Evolutionary conservation across 257 asterid species (phyloP).

Genomic region (Cynanchum wilfordii): DNA sequence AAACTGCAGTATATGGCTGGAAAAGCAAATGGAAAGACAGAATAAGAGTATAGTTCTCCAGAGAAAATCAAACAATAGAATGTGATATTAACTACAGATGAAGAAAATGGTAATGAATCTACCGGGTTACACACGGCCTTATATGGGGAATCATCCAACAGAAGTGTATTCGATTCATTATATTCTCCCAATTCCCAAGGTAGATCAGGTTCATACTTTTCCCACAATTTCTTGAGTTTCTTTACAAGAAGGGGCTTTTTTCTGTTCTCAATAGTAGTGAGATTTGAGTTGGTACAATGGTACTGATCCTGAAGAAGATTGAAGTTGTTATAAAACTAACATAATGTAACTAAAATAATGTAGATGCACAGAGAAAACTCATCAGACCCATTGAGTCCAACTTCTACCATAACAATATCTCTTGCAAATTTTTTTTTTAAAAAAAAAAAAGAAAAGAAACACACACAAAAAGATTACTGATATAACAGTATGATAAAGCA

Average conservation of each 20-base stretch:
- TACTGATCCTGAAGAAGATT: constrained; percentile 63
- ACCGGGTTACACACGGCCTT: constrained; percentile 82
- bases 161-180: constrained; percentile 72
- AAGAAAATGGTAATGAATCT: constrained; percentile 26
- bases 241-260: constrained; percentile 71
- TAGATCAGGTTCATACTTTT: constrained; percentile 51
- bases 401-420: too few relatives aligned
- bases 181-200: constrained; percentile 81
- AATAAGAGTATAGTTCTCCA: constrained; percentile 9
- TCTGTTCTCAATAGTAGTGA: constrained; percentile 46
- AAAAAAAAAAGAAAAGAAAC: too few relatives aligned
- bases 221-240: constrained; percentile 74
- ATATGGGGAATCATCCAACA: constrained; percentile 80
- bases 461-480: not conserved
- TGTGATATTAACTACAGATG: constrained; percentile 9
- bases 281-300: constrained; percentile 62
- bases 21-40: constrained; percentile 23
- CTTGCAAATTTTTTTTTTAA: too few relatives aligned
- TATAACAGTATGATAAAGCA: not conserved
- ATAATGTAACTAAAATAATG: not conserved
- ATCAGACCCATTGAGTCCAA: not conserved
- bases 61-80: constrained; percentile 15
- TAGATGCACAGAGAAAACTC: not conserved
- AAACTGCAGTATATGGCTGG: constrained; percentile 70
- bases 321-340: constrained; percentile 3